phyloP scores from a whole-genome alignment of 139 green algal genomes.

The Chlorella sp. region DNA sequence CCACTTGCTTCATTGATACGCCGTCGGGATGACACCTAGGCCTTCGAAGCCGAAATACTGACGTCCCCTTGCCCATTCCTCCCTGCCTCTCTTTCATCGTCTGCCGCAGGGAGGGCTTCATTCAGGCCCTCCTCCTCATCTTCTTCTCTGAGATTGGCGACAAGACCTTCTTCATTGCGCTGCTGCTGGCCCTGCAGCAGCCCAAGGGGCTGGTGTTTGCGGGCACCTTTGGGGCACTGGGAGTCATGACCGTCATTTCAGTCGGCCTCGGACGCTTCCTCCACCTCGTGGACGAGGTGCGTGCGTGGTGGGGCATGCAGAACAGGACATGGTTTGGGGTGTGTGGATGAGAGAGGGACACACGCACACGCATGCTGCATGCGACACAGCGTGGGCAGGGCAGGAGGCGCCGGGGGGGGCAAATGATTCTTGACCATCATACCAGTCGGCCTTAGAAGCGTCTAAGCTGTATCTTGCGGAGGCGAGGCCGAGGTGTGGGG shows the following conservation, averaged over 20 bases:
- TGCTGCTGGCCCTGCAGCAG: slow-evolving; percentile 85
- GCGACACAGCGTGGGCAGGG: too few species aligned
- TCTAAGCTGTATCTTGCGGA: too few species aligned
- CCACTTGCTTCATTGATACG: too few species aligned
- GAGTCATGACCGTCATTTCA: slow-evolving; percentile 97
- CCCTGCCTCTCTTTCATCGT: background rate
- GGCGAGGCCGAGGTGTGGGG: too few species aligned
- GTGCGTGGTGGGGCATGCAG: background rate
- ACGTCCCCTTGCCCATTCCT: too few species aligned
- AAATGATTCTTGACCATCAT: too few species aligned
- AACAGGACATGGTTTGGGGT: too few species aligned
- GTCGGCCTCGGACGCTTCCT: slow-evolving; percentile 59
- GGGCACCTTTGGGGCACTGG: slow-evolving; percentile 95
- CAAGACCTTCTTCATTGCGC: slow-evolving; percentile 99
- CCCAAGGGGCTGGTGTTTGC: slow-evolving; percentile 82
- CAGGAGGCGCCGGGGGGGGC: too few species aligned
- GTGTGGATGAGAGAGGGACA: too few species aligned
- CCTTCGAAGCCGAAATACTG: too few species aligned
- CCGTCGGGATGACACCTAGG: too few species aligned
- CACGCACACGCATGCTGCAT: background rate
- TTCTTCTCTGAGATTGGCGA: slow-evolving; percentile 98
- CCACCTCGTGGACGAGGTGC: slow-evolving; percentile 22
- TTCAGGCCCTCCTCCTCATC: slow-evolving; percentile 94
- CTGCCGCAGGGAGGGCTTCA: slow-evolving; percentile 71
- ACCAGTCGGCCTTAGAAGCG: too few species aligned